These are phyloP conservation scores for Kluyveromyces siamensis DNA, from an alignment of 805 yeast species.

Conservation along the genomic window DNA sequence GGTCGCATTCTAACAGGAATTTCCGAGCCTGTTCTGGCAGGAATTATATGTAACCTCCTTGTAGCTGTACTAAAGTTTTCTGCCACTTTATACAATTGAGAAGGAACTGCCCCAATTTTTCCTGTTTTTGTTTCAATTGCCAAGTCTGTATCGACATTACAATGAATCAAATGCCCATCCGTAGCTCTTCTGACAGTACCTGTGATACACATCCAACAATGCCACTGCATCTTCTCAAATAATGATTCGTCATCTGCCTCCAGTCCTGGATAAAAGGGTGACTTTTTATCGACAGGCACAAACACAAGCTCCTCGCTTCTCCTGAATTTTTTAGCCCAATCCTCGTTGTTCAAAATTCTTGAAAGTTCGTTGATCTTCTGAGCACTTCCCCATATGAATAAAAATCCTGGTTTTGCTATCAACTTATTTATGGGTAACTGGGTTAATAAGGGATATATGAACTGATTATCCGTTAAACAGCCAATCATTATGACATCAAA, in stretches of 20 bases:
- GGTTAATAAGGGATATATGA: slow-evolving; percentile 50
- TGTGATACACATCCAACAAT: slow-evolving; percentile 95
- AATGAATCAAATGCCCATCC: slow-evolving; percentile 78
- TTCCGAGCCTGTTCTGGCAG: slow-evolving; percentile 57
- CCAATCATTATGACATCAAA: slow-evolving; percentile 93
- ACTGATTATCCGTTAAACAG: slow-evolving; percentile 67
- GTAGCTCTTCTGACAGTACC: slow-evolving; percentile 85
- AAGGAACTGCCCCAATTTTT: slow-evolving; percentile 51
- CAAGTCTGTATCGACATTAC: slow-evolving; percentile 86
- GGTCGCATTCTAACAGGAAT: slow-evolving; percentile 58
- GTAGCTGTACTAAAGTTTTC: slow-evolving; percentile 84
- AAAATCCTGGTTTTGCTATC: slow-evolving; percentile 76
- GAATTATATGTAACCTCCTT: slow-evolving; percentile 77
- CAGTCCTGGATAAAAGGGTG: slow-evolving; percentile 57
- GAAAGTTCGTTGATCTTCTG: slow-evolving; percentile 58
- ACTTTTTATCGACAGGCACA: slow-evolving; percentile 56
- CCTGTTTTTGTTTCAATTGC: slow-evolving; percentile 48
- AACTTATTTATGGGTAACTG: slow-evolving; percentile 64
- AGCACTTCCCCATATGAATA: slow-evolving; percentile 83
- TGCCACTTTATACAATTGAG: slow-evolving; percentile 67
- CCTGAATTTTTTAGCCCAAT: slow-evolving; percentile 63
- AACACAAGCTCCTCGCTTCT: slow-evolving; percentile 85
- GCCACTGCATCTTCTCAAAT: slow-evolving; percentile 79
- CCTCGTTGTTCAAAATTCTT: slow-evolving; percentile 42
- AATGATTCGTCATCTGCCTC: slow-evolving; percentile 40